A percentile compares a stretch with the other conserved stretches of the same genome.
These are phyloP conservation scores for Rhazya stricta DNA, from an alignment of 257 asterid genomes.

Conservation along the genomic window DNA sequence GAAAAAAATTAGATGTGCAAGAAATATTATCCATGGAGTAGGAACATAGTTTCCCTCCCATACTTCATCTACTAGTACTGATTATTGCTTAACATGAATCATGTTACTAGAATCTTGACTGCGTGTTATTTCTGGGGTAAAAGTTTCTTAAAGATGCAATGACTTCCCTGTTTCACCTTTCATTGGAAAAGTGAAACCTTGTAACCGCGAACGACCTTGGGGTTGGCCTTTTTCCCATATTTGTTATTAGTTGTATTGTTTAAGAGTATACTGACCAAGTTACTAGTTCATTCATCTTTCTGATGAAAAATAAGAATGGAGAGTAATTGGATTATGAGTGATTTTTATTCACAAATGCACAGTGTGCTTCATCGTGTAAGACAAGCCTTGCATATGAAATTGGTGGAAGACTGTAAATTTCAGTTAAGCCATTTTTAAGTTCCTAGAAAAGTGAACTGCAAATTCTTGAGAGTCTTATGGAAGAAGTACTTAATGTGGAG, in stretches of 20 bases:
- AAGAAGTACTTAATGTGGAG: neutral
- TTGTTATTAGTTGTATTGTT: neutral
- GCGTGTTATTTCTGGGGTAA: neutral
- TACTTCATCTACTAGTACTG: neutral
- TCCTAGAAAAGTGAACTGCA: neutral
- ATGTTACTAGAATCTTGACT: neutral
- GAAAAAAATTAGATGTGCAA: neutral
- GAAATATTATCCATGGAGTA: neutral
- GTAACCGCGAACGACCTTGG: neutral
- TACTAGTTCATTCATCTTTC: neutral
- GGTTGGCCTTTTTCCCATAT: neutral
- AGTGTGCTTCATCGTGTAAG: neutral
- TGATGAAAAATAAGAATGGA: neutral
- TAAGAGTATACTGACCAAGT: neutral
- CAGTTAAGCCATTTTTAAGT: neutral
- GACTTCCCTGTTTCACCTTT: neutral
- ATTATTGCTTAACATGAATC: neutral
- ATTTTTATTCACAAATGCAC: neutral
- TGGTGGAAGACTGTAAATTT: neutral
- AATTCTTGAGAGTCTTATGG: no score
- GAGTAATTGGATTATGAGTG: neutral
- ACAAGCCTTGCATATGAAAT: neutral
- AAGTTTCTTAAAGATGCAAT: neutral
- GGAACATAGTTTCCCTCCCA: neutral
- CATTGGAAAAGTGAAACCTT: neutral